Base-by-base conservation (phyloP, 257 asterid species). In the Jacaranda copaia region DNA sequence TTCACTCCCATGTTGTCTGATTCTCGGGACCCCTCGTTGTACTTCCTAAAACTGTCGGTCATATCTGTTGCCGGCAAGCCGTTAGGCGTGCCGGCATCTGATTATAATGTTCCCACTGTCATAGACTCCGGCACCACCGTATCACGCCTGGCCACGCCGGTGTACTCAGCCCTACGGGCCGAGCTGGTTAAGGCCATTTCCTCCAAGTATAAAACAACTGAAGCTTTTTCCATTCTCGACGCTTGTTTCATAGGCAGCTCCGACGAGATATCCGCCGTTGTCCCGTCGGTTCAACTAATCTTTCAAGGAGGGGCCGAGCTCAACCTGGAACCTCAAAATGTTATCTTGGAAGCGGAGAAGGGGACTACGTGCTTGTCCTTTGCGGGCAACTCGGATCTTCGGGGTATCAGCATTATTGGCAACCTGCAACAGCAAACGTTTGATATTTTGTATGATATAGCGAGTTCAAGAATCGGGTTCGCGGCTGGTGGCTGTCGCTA, bases 121-220 rank as follows among this genome's bases (percentile, higher is more conserved):
- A 84, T 88, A 62, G 92, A 88, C 81, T 88, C 92, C 0, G 92
- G 92, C 58, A 88, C 92, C 67, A 74, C 84, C 48, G 75, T 88
- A 19, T 72, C 92, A 0, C 86, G 90, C 14, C 8, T 86, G 73
- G 56, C 89, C 0, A 5, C 73, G 2, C 81, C 89, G 14, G 87
- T 82, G 12, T 88, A 88, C 20, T 12, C 79, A 1, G 86, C 90
- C 20, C 84, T 88, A 0, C 79, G 78, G 58, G 53, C 32, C n/a
- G 84, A 18, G 80, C 66, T 82, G 38, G 84, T 84, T 38, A 75
- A 70, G 75, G 38, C 77, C 57, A 81, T 88, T 73, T 84, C 90
- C 18, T 18, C 86, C 13, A 86, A 82, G 79, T 72, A 39, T 59
- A 73, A 64, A 39, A 7, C 12, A 13, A 66, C 77, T 0, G 89